A percentile compares a stretch with the other conserved stretches of the same genome.
phyloP scores from a whole-genome alignment of 768 basidiomycete species.

The Epithele typhae region DNA sequence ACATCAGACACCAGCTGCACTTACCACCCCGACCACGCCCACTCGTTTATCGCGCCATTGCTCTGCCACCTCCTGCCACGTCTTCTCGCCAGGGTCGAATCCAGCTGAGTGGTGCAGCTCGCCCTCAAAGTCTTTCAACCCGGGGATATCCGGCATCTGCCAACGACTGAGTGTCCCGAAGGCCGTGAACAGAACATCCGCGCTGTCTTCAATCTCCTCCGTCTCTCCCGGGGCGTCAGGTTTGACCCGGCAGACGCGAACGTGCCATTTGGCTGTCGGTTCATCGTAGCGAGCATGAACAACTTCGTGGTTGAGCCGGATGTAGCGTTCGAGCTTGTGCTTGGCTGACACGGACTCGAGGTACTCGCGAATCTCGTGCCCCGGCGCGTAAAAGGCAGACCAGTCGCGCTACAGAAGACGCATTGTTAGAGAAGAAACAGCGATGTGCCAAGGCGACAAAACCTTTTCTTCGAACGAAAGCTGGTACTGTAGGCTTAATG shows the following conservation, averaged over 20 bases:
- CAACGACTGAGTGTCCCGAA: constrained; percentile 49
- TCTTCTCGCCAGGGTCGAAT: constrained; percentile 37
- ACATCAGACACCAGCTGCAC: constrained; percentile 12
- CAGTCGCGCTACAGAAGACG: constrained; percentile 41
- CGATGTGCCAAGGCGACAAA: background rate
- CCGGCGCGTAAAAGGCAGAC: constrained; percentile 58
- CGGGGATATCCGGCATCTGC: constrained; percentile 63
- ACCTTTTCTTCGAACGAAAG: constrained; percentile 53
- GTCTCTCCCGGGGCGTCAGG: background rate
- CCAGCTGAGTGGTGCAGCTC: constrained; percentile 56
- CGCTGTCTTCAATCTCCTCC: constrained; percentile 42
- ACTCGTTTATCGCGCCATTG: constrained; percentile 50
- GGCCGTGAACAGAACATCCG: constrained; percentile 54
- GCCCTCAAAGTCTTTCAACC: constrained; percentile 53
- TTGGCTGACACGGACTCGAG: constrained; percentile 51
- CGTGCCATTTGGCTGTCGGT: constrained; percentile 48
- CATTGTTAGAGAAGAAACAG: background rate
- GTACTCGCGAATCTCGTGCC: constrained; percentile 54
- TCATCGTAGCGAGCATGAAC: constrained; percentile 48
- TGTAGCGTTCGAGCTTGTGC: constrained; percentile 48
- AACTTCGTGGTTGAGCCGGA: constrained; percentile 54
- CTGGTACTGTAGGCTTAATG: constrained; percentile 43
- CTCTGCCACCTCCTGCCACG: constrained; percentile 39
- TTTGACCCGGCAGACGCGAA: constrained; percentile 24
- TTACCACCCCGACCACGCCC: constrained; percentile 55